These are phyloP conservation scores for Calycina herbarum DNA, from an alignment of 2,329 filamentous ascomycete genomes.

Conservation along the genomic window DNA sequence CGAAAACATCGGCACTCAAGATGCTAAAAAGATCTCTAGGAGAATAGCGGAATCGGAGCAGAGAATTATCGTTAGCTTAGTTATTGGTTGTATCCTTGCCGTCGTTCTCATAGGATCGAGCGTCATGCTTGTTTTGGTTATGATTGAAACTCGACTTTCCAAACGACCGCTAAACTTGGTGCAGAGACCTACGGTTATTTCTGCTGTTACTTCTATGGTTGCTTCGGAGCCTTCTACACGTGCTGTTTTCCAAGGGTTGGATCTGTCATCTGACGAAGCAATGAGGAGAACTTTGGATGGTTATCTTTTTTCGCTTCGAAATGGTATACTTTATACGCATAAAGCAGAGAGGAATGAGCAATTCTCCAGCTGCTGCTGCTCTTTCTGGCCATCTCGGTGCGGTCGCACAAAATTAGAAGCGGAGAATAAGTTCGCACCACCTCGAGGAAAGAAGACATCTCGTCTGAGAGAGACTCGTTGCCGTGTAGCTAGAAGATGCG, in stretches of 20 bases:
- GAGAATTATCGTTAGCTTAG: conserved; percentile 20
- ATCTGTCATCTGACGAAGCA: conserved; percentile 14
- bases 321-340: conserved; percentile 16
- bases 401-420: too few relatives aligned
- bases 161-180: conserved; percentile 21
- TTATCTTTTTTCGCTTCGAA: conserved; percentile 18
- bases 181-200: conserved; percentile 14
- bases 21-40: conserved; percentile 11
- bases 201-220: conserved; percentile 18
- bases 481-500: too few relatives aligned
- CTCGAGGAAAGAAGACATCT: too few relatives aligned
- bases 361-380: too few relatives aligned
- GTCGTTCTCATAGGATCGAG: conserved; percentile 14
- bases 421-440: too few relatives aligned
- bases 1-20: conserved; percentile 8
- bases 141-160: conserved; percentile 14
- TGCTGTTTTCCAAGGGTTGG: conserved; percentile 21
- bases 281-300: conserved; percentile 19
- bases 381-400: too few relatives aligned
- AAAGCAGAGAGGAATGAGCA: neutral
- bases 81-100: conserved; percentile 17
- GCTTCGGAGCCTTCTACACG: conserved; percentile 14
- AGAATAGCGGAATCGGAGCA: conserved; percentile 6
- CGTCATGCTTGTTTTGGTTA: conserved; percentile 17
- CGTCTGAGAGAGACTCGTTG: too few relatives aligned